Evolutionary conservation across 768 basidiomycete genomes (phyloP).

Genomic region (Hemileccinum rubropunctum): DNA sequence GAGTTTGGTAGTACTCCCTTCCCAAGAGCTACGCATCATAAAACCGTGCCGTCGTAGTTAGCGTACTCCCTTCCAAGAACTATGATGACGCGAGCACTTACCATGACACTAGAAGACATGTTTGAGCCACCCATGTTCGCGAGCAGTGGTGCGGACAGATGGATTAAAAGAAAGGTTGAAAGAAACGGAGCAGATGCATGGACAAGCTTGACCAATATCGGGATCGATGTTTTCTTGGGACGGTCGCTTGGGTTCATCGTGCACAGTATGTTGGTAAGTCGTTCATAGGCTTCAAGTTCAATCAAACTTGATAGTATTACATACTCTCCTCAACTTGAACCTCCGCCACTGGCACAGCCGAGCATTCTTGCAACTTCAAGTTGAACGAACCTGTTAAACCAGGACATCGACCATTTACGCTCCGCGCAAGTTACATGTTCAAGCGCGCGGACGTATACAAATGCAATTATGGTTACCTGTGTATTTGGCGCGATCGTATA

Average conservation of each 20-base stretch:
- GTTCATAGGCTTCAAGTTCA: too few species aligned
- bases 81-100: slow-evolving; percentile 20
- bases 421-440: too few species aligned
- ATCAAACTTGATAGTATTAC: too few species aligned
- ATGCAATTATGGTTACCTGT: too few species aligned
- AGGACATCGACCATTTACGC: too few species aligned
- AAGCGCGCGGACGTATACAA: too few species aligned
- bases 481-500: too few species aligned
- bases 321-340: too few species aligned
- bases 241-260: neutral
- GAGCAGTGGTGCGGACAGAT: slow-evolving; percentile 69
- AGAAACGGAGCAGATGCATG: slow-evolving; percentile 79
- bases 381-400: too few species aligned
- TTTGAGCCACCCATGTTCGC: slow-evolving; percentile 71
- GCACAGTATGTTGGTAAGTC: too few species aligned
- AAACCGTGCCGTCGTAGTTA: neutral
- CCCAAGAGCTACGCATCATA: slow-evolving; percentile 58
- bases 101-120: slow-evolving; percentile 73
- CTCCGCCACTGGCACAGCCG: too few species aligned
- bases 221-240: slow-evolving; percentile 2
- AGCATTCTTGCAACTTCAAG: too few species aligned
- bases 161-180: slow-evolving; percentile 68
- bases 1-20: slow-evolving; percentile 82
- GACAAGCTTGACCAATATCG: slow-evolving; percentile 51
- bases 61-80: neutral